Evolutionary conservation across 2,329 filamentous ascomycete genomes (phyloP).

Genomic region (Pseudogymnoascus sp.): DNA sequence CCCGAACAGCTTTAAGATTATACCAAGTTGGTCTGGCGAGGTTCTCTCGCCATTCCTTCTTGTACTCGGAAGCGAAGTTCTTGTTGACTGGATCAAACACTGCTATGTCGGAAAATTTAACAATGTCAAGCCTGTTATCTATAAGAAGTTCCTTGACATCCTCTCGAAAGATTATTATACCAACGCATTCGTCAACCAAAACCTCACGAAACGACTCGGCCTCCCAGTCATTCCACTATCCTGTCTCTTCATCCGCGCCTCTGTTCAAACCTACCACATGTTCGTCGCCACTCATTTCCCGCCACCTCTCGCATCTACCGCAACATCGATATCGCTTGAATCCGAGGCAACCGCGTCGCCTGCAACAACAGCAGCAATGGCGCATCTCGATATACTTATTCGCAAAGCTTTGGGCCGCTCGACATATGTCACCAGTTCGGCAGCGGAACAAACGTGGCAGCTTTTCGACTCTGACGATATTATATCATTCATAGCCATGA

Average conservation of each 20-base stretch:
- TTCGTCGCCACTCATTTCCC: conserved; percentile 83
- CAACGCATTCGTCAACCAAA: conserved; percentile 84
- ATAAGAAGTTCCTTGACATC: conserved; percentile 83
- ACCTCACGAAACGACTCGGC: conserved; percentile 80
- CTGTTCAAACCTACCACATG: conserved; percentile 96
- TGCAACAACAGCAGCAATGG: conserved; percentile 67
- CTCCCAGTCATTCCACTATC: conserved; percentile 87
- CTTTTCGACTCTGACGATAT: conserved; percentile 52
- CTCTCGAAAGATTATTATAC: conserved; percentile 97
- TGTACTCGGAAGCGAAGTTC: conserved; percentile 90
- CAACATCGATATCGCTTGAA: conserved; percentile 59
- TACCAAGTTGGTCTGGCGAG: conserved; percentile 82
- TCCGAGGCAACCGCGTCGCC: conserved; percentile 57
- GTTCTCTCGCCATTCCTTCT: conserved; percentile 88
- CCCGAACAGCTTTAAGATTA: conserved; percentile 81
- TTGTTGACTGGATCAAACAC: conserved; percentile 95
- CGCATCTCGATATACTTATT: conserved; percentile 70
- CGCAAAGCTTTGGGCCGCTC: conserved; percentile 69
- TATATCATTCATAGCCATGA: conserved; percentile 72
- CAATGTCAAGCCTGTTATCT: conserved; percentile 86
- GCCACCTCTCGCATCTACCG: conserved; percentile 58
- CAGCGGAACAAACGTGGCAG: conserved; percentile 28
- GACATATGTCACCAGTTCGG: conserved; percentile 47
- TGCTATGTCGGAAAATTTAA: conserved; percentile 99
- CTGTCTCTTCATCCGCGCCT: conserved; percentile 90